These are phyloP conservation scores for Purpureocillium takamizusanense DNA, from an alignment of 2,329 filamentous ascomycete species.

Conservation along the genomic window DNA sequence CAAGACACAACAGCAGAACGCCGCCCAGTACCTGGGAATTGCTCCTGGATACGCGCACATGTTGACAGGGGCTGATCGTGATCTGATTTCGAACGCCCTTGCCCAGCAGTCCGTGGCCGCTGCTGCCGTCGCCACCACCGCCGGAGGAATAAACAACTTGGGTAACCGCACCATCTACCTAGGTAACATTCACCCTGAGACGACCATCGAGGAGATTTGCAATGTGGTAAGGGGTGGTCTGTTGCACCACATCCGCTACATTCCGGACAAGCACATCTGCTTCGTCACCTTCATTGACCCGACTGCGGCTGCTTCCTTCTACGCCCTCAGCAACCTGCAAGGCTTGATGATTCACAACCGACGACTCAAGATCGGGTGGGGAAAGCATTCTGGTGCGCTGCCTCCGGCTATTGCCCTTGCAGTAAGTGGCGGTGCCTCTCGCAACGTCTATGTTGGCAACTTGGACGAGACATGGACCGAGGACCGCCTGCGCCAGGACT, in stretches of 20 bases:
- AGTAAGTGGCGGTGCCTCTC: slow-evolving; percentile 92
- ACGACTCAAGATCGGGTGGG: slow-evolving; percentile 96
- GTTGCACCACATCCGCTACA: slow-evolving; percentile 96
- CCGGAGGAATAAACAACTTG: slow-evolving; percentile 93
- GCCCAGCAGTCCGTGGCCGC: slow-evolving; percentile 97
- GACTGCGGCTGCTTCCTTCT: slow-evolving; percentile 94
- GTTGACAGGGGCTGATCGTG: slow-evolving; percentile 89
- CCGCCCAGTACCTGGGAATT: slow-evolving; percentile 94
- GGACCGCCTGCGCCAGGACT: slow-evolving; percentile 90
- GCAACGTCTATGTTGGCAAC: slow-evolving; percentile 97
- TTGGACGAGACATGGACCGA: slow-evolving; percentile 96
- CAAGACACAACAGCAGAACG: slow-evolving; percentile 99
- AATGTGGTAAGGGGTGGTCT: slow-evolving; percentile 95
- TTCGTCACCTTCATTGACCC: slow-evolving; percentile 99
- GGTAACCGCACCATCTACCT: slow-evolving; percentile 97
- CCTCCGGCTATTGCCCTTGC: slow-evolving; percentile 93
- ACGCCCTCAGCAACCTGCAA: slow-evolving; percentile 92
- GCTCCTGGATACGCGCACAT: slow-evolving; percentile 95
- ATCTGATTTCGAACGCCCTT: slow-evolving; percentile 90
- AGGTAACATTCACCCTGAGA: slow-evolving; percentile 97
- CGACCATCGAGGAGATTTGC: slow-evolving; percentile 98
- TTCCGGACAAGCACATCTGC: slow-evolving; percentile 99
- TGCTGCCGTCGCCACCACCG: slow-evolving; percentile 90
- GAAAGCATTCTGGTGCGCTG: slow-evolving; percentile 94
- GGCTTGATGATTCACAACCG: slow-evolving; percentile 99